Evolutionary conservation across 2,329 filamentous ascomycete genomes (phyloP), one percentile per base, ranked within the genome.

Genomic region (Fusarium lyarnte): DNA sequence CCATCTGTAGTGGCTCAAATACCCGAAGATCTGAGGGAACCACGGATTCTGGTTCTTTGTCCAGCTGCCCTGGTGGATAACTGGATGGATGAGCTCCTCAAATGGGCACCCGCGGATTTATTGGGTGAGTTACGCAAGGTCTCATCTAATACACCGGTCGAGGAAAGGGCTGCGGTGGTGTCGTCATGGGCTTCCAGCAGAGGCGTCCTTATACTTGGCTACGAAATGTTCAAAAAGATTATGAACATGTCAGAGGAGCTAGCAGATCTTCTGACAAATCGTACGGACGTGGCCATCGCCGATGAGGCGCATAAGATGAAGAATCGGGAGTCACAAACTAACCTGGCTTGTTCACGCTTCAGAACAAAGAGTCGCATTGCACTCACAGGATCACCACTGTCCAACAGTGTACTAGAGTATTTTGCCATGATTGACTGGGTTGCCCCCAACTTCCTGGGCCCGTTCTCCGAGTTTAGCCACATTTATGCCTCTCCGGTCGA

Each of bases 401-500:
- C 93, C 8, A 98, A 97, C 78, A 93, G 94, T 57, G 89, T 97
- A 1, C 84, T 88, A 33, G 95, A 98, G 76, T 97, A 97, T 77
- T 94, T 91, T 77, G 84, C 90, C n/a, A 93, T 97, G 89, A 92
- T 97, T 64, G 88, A 95, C 70, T 97, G 94, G 94, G 90, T 96
- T 55, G 91, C 93, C 3, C 93, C 93, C 0, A 89, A 89, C 29
- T 97, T 93, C 78, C 85, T 97, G 6, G 94, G 94, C 1, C 86
- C 88, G 7, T 81, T 86, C 14, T 76, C 81, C 1, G 91, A 95
- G 76, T 98, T 98, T 79, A 87, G 85, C 25, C 79, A 85, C 1
- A 87, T 90, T n/a, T 97, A 92, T 78, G 87, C 90, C 9, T 86
- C 86, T 6, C 93, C 93, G 0, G 97, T 98, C 70, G 85, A 91